Evolutionary conservation across 805 yeast species (phyloP), one percentile per base, ranked within the genome.

Genomic region (Teunomyces aglyptinius): DNA sequence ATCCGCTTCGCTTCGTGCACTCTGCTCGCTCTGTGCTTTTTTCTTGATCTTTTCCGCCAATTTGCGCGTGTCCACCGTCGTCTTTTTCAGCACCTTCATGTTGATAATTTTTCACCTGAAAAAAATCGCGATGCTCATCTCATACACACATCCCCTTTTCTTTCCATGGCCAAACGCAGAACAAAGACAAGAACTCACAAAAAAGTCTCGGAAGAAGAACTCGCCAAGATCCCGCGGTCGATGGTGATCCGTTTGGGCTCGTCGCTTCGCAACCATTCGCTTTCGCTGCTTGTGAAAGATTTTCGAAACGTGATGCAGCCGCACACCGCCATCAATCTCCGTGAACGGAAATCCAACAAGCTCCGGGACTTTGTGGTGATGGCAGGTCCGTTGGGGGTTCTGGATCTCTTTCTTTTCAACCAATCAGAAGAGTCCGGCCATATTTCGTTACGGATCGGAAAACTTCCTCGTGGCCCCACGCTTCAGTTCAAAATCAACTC

Each of bases 311-410:
- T 90, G 53, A 90, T 94, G 97, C 94, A 89, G 63, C 99, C 99
- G 11, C 96, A 92, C 60, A 94, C 99, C 2, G 97, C 98, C 10
- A 82, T 89, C 58, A 86, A 82, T 54, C 76, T 94, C 49, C 78
- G 84, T 53, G 99, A 94, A 68, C 76, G 98, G 43, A 89, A 88
- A 62, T 75, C 88, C 33, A 94, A 94, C 67, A 87, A 83, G 61
- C 74, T 94, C 54, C 89, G 86, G 64, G 99, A 92, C 68, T 94
- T 86, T 57, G 80, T 91, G n/a, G 96, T 89, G n/a, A 91, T 94
- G 97, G 88, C 97, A 32, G 98, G 98, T 5, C 98, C 98, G 11
- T 73, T 94, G 38, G 96, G 96, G 22, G 96, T 94, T 18, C 78
- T 92, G 5, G 96, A 92, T 67, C 68, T 94, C 60, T 81, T 94